Evolutionary conservation across 768 basidiomycete species (phyloP).

Genomic region (Xerocomellus dryophilus): DNA sequence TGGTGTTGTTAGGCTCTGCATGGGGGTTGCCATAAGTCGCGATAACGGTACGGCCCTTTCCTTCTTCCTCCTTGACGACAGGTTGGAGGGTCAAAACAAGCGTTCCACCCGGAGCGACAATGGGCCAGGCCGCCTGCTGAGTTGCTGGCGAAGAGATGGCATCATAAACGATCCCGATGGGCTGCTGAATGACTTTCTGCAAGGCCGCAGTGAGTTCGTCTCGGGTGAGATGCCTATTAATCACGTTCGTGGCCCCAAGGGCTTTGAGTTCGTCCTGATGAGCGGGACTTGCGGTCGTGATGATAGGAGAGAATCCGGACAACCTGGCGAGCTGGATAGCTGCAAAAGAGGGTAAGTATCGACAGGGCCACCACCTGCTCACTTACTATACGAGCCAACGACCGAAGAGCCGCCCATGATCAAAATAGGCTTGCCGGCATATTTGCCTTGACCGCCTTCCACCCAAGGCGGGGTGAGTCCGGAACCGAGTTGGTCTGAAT

Average conservation of each 20-base stretch:
- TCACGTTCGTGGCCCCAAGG: conserved; percentile 40
- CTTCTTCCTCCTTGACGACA: conserved; percentile 22
- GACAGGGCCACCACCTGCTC: not conserved
- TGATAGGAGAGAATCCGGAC: conserved; percentile 42
- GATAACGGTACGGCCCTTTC: conserved; percentile 17
- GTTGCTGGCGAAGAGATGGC: conserved; percentile 34
- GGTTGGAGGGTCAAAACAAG: conserved; percentile 30
- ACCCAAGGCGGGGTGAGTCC: conserved; percentile 39
- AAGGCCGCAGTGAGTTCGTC: conserved; percentile 15
- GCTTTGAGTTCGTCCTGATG: conserved; percentile 32
- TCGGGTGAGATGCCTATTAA: conserved; percentile 30
- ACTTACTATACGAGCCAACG: conserved; percentile 46
- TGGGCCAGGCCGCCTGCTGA: conserved; percentile 32
- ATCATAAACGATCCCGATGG: conserved; percentile 30
- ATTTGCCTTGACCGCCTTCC: conserved; percentile 33
- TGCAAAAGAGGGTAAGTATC: conserved; percentile 12
- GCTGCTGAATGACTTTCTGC: conserved; percentile 25
- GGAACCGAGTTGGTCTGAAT: conserved; percentile 36
- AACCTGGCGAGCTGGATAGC: conserved; percentile 40
- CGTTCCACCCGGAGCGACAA: conserved; percentile 34
- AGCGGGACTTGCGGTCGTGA: conserved; percentile 36
- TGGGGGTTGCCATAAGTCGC: conserved; percentile 28
- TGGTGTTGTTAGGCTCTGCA: conserved; percentile 10
- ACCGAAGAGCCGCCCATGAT: conserved; percentile 49
- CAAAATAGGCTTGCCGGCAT: conserved; percentile 41